Evolutionary conservation across 177 flowering plant genomes (phyloP), one percentile per base, ranked within the genome.

Genomic region (Vitis hybrid): DNA sequence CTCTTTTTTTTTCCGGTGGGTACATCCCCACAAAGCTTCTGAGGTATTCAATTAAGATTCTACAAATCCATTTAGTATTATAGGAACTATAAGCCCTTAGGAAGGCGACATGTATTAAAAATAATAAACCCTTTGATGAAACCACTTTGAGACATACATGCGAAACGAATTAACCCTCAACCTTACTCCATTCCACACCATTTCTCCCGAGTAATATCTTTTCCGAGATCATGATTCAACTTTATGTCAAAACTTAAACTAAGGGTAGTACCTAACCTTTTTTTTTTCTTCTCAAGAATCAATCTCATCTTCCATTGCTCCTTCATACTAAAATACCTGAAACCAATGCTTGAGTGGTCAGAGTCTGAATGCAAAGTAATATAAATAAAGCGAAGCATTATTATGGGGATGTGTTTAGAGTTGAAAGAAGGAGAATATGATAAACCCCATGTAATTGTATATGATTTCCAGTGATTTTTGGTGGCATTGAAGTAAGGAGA

Each of bases 401-500:
- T 66, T 53, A 66, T 67, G 50, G 73, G 74, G 76, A 73, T 50
- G 64, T 66, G 75, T 68, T 76, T 4, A 26, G 29, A 26, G 29
- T 26, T 3, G 29, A 67, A 20, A 66, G 45, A 39, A 6, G 29
- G 31, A 60, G 73, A 59, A 68, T 65, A 69, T 69, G 59, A 67
- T 53, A 53, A 59, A 49, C 19, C 20, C 52, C 56, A 53, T 61
- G 57, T 20, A 20, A 73, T 61, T 61, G 64, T 13, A 34, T 61
- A 58, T 39, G 50, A 15, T 52, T 45, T 22, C 52, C 15, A 18
- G 29, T 71, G 62, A n/a, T 5, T 20, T 65, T 66, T 59, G 29
- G 59, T 71, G 57, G 54, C 59, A 45, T 70, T 70, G 76, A 70
- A 60, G 58, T 51, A 10, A 53, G 79, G 39, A 63, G 76, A 73